phyloP scores from a whole-genome alignment of 164 flowering plant species.

The Euptelea pleiosperma region DNA sequence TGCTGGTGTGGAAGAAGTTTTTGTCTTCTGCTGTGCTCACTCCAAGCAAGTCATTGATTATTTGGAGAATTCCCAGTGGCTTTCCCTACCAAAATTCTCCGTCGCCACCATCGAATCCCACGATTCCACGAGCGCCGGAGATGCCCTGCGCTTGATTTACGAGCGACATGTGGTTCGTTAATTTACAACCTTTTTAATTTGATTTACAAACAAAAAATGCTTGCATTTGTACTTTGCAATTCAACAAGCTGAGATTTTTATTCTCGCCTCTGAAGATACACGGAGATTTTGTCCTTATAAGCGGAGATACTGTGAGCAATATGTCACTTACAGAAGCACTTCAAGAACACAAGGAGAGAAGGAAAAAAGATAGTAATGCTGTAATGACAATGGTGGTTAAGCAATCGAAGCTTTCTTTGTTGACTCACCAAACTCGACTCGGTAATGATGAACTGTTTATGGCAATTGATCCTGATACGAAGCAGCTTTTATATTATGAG shows the following conservation, averaged over 20 bases:
- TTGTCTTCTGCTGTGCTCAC: conserved; percentile 93
- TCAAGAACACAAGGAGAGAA: conserved; percentile 84
- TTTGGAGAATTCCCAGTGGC: conserved; percentile 73
- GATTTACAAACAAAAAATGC: background rate
- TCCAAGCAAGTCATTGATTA: conserved; percentile 77
- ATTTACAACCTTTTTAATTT: background rate
- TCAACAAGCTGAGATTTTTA: conserved; percentile 7
- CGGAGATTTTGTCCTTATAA: conserved; percentile 87
- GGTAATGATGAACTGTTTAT: conserved; percentile 90
- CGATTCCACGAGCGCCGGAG: conserved; percentile 82
- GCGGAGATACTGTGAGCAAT: conserved; percentile 96
- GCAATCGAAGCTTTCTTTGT: conserved; percentile 68
- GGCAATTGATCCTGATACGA: conserved; percentile 82
- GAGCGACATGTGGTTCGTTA: conserved; percentile 79
- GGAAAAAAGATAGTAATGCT: conserved; percentile 74
- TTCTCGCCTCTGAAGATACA: conserved; percentile 49
- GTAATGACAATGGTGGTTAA: conserved; percentile 94
- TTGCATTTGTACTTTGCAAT: too few species aligned
- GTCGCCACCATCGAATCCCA: conserved; percentile 80
- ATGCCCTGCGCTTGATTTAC: conserved; percentile 83
- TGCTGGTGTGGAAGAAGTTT: conserved; percentile 91
- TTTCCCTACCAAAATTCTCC: conserved; percentile 54
- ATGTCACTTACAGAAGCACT: conserved; percentile 77
- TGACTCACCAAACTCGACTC: conserved; percentile 81
- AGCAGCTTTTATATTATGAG: conserved; percentile 81